Base-by-base conservation (phyloP, 768 basidiomycete species). In the Mycena polygramma region DNA sequence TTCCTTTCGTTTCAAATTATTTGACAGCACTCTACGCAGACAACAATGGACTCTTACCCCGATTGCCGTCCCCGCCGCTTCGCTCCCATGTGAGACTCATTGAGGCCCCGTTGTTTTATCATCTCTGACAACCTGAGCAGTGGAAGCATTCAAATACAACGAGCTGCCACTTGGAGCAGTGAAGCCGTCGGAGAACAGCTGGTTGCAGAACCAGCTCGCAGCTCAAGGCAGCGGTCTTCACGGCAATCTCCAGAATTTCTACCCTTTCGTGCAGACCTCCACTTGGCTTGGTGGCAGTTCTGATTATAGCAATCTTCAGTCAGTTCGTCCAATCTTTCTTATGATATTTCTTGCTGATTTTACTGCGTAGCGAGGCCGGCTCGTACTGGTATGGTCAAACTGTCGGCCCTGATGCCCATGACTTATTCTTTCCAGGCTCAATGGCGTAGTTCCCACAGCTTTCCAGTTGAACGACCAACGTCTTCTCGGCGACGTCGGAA, bases 261-360 rank as follows among this genome's bases (percentile, higher is more conserved):
- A 66, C 66, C 61, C 70, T 5, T 14, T 17, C 36, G 70, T 71
- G 7, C 70, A 71, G 35, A 71, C 54, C 24, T 67, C 65, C 4
- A 43, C 22, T 30, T 71, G 70, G 70, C 39, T 71, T 30, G 70
- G 70, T 30, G 70, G 70, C 20, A 57, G 4, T 54, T 45, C 54
- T 36, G 70, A 71, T 57, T 71, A 71, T 54, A 71, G 53, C 46
- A 36, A 39, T 57, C 70, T 71, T 51, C 70, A 71, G 70, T 71
- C 17, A n/a, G 66, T 63, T 30, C 13, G 43, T 63, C 20, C 57
- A 36, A 26, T 24, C 14, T 35, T 36, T 54, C 11, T 19, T 9
- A 2, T 2, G n/a, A 64, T 10, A 15, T 58, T 22, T 60, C 59
- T 49, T 1, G 52, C 24, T 15, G 4, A 36, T 41, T 3, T 10